phyloP scores from a whole-genome alignment of 257 asterid species.

The Verbascum thapsus region DNA sequence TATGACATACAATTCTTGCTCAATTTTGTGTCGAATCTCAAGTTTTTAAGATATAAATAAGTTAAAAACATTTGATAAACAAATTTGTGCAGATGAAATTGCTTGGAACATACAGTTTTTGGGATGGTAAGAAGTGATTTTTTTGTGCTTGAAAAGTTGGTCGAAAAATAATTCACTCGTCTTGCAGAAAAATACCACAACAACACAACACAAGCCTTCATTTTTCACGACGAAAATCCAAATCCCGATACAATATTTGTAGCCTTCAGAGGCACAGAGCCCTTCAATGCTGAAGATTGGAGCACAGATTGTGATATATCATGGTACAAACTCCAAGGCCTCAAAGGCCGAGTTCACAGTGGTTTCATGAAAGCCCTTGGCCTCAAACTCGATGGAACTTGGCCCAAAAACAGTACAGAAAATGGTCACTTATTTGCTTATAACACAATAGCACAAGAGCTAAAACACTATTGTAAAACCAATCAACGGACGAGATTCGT shows the following conservation, averaged over 20 bases:
- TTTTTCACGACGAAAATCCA: conserved; percentile 34
- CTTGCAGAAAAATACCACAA: conserved; percentile 36
- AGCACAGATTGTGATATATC: conserved; percentile 53
- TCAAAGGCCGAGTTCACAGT: conserved; percentile 49
- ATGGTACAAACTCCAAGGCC: conserved; percentile 41
- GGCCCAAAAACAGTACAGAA: conserved; percentile 32
- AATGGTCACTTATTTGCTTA: conserved; percentile 30
- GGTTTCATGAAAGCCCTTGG: conserved; percentile 75
- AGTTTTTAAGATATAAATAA: background rate
- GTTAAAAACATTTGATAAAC: no score
- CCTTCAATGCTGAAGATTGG: conserved; percentile 47
- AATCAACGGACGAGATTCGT: conserved; percentile 35
- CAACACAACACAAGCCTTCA: conserved; percentile 52
- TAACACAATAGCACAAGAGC: conserved; percentile 38
- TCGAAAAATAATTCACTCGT: no score
- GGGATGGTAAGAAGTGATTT: conserved; percentile 53
- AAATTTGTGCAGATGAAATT: conserved; percentile 55
- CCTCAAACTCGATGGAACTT: conserved; percentile 33
- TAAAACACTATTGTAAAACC: conserved; percentile 23
- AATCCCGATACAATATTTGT: conserved; percentile 37
- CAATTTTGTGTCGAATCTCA: background rate
- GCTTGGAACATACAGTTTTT: conserved; percentile 39
- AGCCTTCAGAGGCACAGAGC: conserved; percentile 57
- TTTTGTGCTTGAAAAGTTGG: no score
- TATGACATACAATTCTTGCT: no score